These are phyloP conservation scores for Atalantia buxifolia DNA, from an alignment of 345 rosid genomes.

Conservation along the genomic window DNA sequence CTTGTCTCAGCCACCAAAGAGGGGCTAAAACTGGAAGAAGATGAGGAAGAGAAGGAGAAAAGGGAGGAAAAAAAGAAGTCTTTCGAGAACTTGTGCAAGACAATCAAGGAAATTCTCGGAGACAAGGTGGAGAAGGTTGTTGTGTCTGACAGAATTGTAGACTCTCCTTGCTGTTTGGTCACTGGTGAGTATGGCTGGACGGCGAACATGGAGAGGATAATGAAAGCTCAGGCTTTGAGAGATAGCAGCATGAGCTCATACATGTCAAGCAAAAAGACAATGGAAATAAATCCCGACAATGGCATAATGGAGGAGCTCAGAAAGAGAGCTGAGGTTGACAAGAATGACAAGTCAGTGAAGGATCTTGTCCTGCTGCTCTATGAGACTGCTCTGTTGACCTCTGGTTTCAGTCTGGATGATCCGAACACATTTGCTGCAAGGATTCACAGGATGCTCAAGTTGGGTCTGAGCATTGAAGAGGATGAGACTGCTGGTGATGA, in stretches of 20 bases:
- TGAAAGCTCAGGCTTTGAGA: constrained; percentile 56
- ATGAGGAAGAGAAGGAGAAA: constrained; percentile 45
- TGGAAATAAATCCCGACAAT: constrained; percentile 57
- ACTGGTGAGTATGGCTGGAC: constrained; percentile 60
- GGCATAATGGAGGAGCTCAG: constrained; percentile 56
- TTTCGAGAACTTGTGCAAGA: constrained; percentile 47
- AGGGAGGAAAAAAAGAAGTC: constrained; percentile 44
- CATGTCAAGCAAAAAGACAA: constrained; percentile 58
- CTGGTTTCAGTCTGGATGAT: constrained; percentile 57
- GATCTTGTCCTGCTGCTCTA: constrained; percentile 44
- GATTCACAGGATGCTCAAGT: constrained; percentile 56
- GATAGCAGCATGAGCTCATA: constrained; percentile 54
- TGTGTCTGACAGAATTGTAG: constrained; percentile 47
- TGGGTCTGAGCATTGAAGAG: constrained; percentile 53
- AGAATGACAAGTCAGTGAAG: constrained; percentile 57
- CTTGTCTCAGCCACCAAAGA: constrained; percentile 55
- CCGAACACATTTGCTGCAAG: constrained; percentile 49
- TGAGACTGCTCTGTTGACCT: constrained; percentile 52
- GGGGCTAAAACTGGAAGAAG: constrained; percentile 45
- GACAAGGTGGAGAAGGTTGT: constrained; percentile 52
- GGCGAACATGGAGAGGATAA: constrained; percentile 58
- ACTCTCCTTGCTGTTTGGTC: constrained; percentile 55
- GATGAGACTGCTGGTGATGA: constrained; percentile 32
- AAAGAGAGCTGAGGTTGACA: constrained; percentile 52
- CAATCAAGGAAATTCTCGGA: constrained; percentile 50